Conservation (phyloP, 1,139 yeast genomes). For the Debaryomyces sp. region DNA sequence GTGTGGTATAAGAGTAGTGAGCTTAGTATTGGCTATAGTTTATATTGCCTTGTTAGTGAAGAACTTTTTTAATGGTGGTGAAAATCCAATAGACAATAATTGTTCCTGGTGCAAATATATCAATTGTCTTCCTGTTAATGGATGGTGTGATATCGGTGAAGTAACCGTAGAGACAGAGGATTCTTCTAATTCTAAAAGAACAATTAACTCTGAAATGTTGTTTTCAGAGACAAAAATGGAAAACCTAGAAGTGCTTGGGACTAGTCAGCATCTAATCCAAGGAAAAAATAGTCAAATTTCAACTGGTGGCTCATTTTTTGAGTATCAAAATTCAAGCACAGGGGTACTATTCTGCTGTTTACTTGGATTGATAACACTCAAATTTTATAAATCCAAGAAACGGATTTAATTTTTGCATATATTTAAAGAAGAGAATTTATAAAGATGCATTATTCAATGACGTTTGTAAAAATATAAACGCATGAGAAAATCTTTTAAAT, state of each 20-base stretch:
- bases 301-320: slow-evolving; percentile 6
- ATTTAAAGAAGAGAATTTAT: background rate
- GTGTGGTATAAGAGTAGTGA: slow-evolving; percentile 50
- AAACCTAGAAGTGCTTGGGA: background rate
- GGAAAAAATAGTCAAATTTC: slow-evolving; percentile 1
- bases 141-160: slow-evolving; percentile 71
- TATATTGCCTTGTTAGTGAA: slow-evolving; percentile 53
- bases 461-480: background rate
- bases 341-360: slow-evolving; percentile 20
- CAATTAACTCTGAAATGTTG: background rate
- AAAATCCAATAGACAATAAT: slow-evolving; percentile 33
- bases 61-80: slow-evolving; percentile 48
- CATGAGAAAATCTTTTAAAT: background rate
- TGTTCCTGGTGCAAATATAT: slow-evolving; percentile 78
- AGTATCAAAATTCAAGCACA: slow-evolving; percentile 13
- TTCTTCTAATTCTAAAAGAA: slow-evolving; percentile 3
- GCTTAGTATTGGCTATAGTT: slow-evolving; percentile 50
- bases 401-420: slow-evolving; percentile 6
- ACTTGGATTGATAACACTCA: slow-evolving; percentile 18
- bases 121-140: slow-evolving; percentile 70
- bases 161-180: slow-evolving; percentile 30
- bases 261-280: background rate
- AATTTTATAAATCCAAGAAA: slow-evolving; percentile 17
- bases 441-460: background rate
- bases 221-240: background rate